A percentile compares a stretch with the other conserved stretches of the same genome.
These are phyloP conservation scores for Geranomyces michiganensis DNA, from an alignment of 192 early-diverging fungal species.

Conservation along the genomic window DNA sequence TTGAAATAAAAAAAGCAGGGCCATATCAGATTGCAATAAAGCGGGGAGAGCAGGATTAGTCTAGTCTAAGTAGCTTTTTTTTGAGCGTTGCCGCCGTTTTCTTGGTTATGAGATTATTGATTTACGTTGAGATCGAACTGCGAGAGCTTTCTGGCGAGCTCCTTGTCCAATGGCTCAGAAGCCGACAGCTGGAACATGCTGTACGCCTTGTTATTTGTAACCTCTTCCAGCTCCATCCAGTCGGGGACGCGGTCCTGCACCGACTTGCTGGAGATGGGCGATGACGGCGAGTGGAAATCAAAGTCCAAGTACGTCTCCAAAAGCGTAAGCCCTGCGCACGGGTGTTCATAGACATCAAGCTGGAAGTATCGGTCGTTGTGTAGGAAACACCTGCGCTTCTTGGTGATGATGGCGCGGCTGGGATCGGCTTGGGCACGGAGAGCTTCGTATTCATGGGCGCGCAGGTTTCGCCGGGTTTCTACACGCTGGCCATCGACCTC, in stretches of 20 bases:
- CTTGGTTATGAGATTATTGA: background rate
- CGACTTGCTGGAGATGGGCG: background rate
- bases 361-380: constrained; percentile 50
- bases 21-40: too few relatives aligned
- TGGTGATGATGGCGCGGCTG: constrained; percentile 34
- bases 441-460: constrained; percentile 44
- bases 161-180: constrained; percentile 11
- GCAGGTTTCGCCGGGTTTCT: constrained; percentile 45
- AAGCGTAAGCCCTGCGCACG: constrained; percentile 40
- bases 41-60: too few relatives aligned
- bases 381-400: constrained; percentile 46
- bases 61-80: too few relatives aligned
- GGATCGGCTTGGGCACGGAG: constrained; percentile 44
- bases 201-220: constrained; percentile 43
- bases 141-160: constrained; percentile 24
- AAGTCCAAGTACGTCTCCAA: constrained; percentile 50
- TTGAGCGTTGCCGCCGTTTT: too few relatives aligned
- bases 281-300: constrained; percentile 20
- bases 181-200: constrained; percentile 38
- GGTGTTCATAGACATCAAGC: constrained; percentile 42
- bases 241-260: constrained; percentile 26
- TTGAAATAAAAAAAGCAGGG: constrained; percentile 1
- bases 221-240: constrained; percentile 43
- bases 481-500: constrained; percentile 44
- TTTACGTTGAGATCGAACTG: constrained; percentile 13